These are phyloP conservation scores for Silybum marianum DNA, from an alignment of 129 eudicot species.

Conservation along the genomic window DNA sequence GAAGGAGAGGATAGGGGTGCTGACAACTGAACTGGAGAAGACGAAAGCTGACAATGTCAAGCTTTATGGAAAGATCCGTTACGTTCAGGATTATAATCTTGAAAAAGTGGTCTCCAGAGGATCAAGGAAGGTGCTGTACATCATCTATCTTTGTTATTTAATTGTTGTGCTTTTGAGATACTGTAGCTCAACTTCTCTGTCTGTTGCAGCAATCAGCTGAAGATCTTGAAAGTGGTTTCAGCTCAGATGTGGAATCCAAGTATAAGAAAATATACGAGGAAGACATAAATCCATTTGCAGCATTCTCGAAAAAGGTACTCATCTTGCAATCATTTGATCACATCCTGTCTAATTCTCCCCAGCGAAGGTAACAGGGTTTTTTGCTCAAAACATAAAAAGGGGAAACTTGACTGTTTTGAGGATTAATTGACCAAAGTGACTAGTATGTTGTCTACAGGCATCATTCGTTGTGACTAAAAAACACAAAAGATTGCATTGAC, in stretches of 20 bases:
- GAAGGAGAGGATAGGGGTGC: constrained; percentile 85
- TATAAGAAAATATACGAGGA: constrained; percentile 98
- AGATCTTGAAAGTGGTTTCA: constrained; percentile 92
- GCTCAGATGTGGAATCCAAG: constrained; percentile 97
- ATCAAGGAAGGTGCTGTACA: constrained; percentile 67
- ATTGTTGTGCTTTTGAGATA: constrained; percentile 2
- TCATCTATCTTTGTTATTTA: not conserved
- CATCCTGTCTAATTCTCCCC: not conserved
- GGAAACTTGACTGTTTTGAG: not conserved
- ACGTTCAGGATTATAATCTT: constrained; percentile 84
- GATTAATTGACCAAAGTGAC: not conserved
- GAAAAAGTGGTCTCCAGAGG: constrained; percentile 97
- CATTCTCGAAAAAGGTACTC: constrained; percentile 87
- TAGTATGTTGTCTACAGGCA: not conserved
- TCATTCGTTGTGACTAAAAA: not conserved
- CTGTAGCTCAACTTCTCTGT: constrained; percentile 11
- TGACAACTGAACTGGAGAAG: constrained; percentile 84
- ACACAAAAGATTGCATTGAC: not conserved
- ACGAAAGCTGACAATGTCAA: constrained; percentile 95
- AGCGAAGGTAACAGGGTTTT: not conserved
- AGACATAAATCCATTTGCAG: constrained; percentile 98
- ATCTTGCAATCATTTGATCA: not conserved
- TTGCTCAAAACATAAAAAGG: not conserved
- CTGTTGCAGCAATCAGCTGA: constrained; percentile 65
- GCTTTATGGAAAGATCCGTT: constrained; percentile 95